These are phyloP conservation scores for Malassezia psittaci DNA, from an alignment of 1,284 basidiomycete genomes.

Conservation along the genomic window DNA sequence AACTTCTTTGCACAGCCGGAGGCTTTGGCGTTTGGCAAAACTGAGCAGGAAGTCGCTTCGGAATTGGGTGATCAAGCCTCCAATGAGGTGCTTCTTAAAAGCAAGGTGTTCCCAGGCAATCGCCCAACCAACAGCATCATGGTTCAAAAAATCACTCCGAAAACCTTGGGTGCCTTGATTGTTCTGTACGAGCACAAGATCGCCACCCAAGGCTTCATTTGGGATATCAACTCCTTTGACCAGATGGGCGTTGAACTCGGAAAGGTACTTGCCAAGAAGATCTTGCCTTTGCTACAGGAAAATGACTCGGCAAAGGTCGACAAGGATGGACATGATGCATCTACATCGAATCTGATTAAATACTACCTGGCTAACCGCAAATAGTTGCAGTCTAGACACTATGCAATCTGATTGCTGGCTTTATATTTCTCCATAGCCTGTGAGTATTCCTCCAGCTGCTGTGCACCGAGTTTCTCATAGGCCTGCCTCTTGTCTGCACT, in stretches of 20 bases:
- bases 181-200: conserved; percentile 99
- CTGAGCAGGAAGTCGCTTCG: conserved; percentile 71
- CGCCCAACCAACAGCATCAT: conserved; percentile 92
- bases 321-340: conserved; percentile 66
- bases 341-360: conserved; percentile 48
- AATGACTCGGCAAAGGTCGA: conserved; percentile 62
- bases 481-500: conserved; percentile 25
- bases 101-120: conserved; percentile 96
- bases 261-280: conserved; percentile 87
- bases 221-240: conserved; percentile 93
- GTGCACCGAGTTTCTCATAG: conserved; percentile 26
- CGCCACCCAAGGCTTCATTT: conserved; percentile 89
- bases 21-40: conserved; percentile 93
- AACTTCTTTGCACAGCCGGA: conserved; percentile 93
- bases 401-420: background rate
- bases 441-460: conserved; percentile 25
- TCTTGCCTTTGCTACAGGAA: conserved; percentile 71
- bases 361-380: conserved; percentile 34
- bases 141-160: conserved; percentile 83
- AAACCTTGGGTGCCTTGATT: conserved; percentile 75
- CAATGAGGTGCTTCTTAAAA: conserved; percentile 78
- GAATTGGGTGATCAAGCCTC: conserved; percentile 65
- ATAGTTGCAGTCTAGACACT: conserved; percentile 10
- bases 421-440: conserved; percentile 26
- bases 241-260: conserved; percentile 60